Base-by-base conservation (phyloP, 2,329 filamentous ascomycete genomes). In the Pseudocercospora cruenta region DNA sequence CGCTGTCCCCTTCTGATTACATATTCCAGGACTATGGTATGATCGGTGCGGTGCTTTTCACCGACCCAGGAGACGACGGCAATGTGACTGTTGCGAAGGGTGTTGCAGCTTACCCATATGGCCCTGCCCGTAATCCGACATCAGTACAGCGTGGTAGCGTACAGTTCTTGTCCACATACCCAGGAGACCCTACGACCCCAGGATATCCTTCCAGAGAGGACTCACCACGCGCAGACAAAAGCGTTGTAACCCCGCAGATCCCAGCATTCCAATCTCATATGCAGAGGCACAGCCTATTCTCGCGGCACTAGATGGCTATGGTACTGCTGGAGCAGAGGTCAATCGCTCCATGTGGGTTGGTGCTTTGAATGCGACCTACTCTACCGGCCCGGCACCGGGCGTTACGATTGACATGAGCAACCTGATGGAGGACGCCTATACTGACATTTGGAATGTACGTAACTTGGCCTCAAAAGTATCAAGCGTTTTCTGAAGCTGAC, bases 21-120 rank as follows among this genome's bases (percentile, higher is more conserved):
- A 36, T 19, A 24, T n/a, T 45, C 5, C 63, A 65, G 58, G 54
- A 57, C 3, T 28, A 62, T 28, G 60, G 55, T 19, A 61, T 66
- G 64, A 65, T 55, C 16, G 26, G 26, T 9, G 51, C 51, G 12
- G 33, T 64, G 14, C 19, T 57, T 12, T 61, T 62, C 55, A 60
- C 22, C 7, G 39, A 54, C 7, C 33, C 57, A 36, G 45, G 49
- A 16, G 53, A 60, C 45, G 47, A 60, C 6, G 33, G 53, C 1
- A 39, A 39, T 33, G 78, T 85, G 28, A 39, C 36, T 39, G 36
- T 39, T n/a, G 36, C 36, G 4, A 39, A 39, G 36, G 36, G 36
- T 5, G 36, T 39, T 5, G 36, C 36, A 14, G 36, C 36, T 5
- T 39, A 39, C 36, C 36, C 36, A 5, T 14, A 39, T 39, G 36